A percentile compares a stretch with the other conserved stretches of the same genome.
These are phyloP conservation scores for Teunomyces cretensis DNA, from an alignment of 805 yeast species.

Conservation along the genomic window DNA sequence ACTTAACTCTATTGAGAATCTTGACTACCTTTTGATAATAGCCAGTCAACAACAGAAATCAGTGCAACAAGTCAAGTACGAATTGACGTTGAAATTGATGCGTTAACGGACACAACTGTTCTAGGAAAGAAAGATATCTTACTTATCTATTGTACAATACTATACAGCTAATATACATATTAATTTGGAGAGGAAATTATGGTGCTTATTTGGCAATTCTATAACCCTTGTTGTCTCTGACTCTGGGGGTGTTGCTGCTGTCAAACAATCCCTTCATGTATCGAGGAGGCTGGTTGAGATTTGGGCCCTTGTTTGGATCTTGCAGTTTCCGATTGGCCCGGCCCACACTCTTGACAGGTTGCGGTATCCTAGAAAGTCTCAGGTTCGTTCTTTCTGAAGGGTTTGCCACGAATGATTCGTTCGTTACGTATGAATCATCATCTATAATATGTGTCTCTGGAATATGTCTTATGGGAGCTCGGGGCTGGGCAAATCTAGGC, in stretches of 20 bases:
- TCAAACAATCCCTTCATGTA: constrained; percentile 41
- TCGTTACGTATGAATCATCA: constrained; percentile 27
- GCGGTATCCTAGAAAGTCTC: constrained; percentile 22
- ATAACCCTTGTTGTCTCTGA: constrained; percentile 4
- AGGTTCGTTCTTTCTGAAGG: constrained; percentile 12
- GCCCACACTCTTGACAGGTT: constrained; percentile 8
- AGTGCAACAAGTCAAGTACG: constrained; percentile 43
- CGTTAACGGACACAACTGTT: constrained; percentile 12
- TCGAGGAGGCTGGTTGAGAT: constrained; percentile 44
- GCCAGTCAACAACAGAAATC: constrained; percentile 43
- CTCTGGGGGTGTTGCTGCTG: constrained; percentile 9
- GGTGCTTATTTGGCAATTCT: background rate
- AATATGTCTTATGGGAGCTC: background rate
- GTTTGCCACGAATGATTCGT: constrained; percentile 27
- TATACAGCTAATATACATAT: constrained; percentile 6
- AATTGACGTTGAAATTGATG: constrained; percentile 29
- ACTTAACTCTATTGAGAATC: constrained; percentile 39
- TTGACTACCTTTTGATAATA: constrained; percentile 35
- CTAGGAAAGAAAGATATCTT: too few species aligned
- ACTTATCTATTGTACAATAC: background rate
- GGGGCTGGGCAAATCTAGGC: background rate
- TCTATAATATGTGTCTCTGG: background rate
- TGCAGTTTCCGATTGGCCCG: constrained; percentile 4
- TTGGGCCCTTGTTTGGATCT: constrained; percentile 25
- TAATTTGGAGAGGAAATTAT: background rate